These are phyloP conservation scores for Trichothecium sympodiale DNA, from an alignment of 2,329 filamentous ascomycete species.

Conservation along the genomic window DNA sequence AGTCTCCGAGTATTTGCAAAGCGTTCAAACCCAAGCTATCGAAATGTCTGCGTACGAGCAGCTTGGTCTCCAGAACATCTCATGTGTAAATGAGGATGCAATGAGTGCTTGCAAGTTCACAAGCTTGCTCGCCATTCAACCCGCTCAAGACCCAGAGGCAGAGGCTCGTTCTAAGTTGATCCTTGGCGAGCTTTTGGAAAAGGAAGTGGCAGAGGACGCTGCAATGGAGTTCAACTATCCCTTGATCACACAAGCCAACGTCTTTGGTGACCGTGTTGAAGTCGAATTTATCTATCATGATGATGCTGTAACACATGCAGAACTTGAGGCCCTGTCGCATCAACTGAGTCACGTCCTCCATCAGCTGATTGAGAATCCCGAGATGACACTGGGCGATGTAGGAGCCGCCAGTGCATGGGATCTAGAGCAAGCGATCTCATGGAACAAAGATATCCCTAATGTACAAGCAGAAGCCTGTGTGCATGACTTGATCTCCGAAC, in stretches of 20 bases:
- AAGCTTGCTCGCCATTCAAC: slow-evolving; percentile 8
- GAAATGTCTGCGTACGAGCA: slow-evolving; percentile 9
- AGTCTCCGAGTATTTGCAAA: slow-evolving; percentile 6
- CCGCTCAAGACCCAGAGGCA: not conserved
- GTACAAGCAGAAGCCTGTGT: slow-evolving; percentile 1
- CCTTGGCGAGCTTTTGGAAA: too few species aligned
- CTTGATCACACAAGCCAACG: slow-evolving; percentile 3
- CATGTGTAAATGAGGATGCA: slow-evolving; percentile 3
- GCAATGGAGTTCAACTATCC: slow-evolving; percentile 7
- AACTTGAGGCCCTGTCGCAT: slow-evolving; percentile 6
- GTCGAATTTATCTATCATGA: slow-evolving; percentile 3
- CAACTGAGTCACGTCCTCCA: slow-evolving; percentile 7
- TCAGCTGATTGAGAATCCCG: slow-evolving; percentile 6
- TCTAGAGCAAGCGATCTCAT: slow-evolving; percentile 18
- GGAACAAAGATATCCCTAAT: slow-evolving; percentile 9
- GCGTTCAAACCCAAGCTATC: slow-evolving; percentile 4
- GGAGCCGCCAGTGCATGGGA: slow-evolving; percentile 1
- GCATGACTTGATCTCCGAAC: slow-evolving; percentile 5
- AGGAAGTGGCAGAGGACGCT: too few species aligned
- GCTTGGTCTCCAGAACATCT: slow-evolving; percentile 10
- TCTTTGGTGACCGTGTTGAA: slow-evolving; percentile 2
- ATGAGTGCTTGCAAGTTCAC: slow-evolving; percentile 9
- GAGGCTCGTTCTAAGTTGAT: too few species aligned
- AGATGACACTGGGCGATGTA: not conserved
- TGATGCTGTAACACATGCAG: slow-evolving; percentile 3